Evolutionary conservation across 805 yeast genomes (phyloP), one percentile per base, ranked within the genome.

Genomic region (Dipodascopsis uninucleata): DNA sequence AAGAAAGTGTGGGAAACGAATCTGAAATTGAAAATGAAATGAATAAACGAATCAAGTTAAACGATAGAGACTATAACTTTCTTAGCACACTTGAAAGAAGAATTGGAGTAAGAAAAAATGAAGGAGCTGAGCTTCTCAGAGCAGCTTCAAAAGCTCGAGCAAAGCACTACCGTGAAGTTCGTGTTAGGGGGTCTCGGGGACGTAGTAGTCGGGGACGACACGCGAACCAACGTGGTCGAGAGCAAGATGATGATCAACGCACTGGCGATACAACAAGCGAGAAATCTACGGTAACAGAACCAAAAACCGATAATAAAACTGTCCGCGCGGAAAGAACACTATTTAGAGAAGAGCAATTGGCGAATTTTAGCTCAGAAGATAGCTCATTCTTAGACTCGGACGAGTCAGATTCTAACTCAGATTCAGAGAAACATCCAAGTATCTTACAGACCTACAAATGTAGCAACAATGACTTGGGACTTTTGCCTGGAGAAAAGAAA

Each of bases 21-120:
- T 23, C 17, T 8, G 43, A 36, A 18, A 41, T 25, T 18, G 39
- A 16, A 5, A 33, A 28, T 6, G 45, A 45, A n/a, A 31, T 14
- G 3, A 33, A 26, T 12, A 48, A 40, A 9, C 28, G 47, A 22
- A 52, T 39, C 34, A 18, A 29, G 28, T 20, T 50, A n/a, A 40
- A 46, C 10, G 45, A 50, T 24, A 43, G 55, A 2, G 55, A 50
- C 35, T 50, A 50, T 26, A 50, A 50, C 25, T 50, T 50, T 35
- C 38, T 50, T 18, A 50, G 46, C 34, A 38, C 44, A 9, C 5
- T 50, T n/a, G 55, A 48, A 29, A 26, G 55, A 14, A 25, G 52
- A 32, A 29, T 50, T 16, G 52, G 52, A 12, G 55, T 50, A 16
- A 45, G 42, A 21, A 31, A 43, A 21, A 50, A 50, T 22, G 8